Evolutionary conservation across 2,329 filamentous ascomycete genomes (phyloP), one percentile per base, ranked within the genome.

Genomic region (Microsporum ferrugineum): DNA sequence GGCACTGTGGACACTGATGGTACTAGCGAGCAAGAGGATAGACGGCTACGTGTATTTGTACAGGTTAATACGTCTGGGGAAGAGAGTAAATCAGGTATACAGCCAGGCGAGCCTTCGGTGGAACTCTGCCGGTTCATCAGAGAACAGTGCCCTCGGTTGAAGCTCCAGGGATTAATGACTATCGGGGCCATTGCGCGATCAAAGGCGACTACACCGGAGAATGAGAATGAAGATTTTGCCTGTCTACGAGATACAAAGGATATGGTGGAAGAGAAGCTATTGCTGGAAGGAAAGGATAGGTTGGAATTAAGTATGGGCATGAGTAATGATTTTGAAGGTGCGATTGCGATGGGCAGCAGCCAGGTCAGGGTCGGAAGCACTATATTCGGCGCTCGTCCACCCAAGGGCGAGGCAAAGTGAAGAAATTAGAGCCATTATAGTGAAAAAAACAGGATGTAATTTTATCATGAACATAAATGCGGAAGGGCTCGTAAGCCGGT

Each of bases 251-350:
- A 87, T 69, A 86, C 88, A 71, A 79, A 89, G 61, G 88, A 95
- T 71, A 73, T 83, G 12, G 84, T 96, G 1, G 82, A 80, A 1
- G 70, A 76, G 69, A 86, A 85, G 66, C 69, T 91, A 58, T 83
- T 79, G 0, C 66, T 84, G 45, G 71, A 77, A 14, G 71, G 65
- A 3, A 66, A 65, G 2, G 70, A 78, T 14, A 80, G 80, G 63
- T 71, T 96, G 68, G 91, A 96, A 78, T 74, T 97, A 75, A 96
- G 91, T 75, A 99, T 99, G 92, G 92, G 92, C 5, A 99, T 99
- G 94, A 96, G 91, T 71, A 85, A 89, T 70, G 94, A 99, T 74
- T 99, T 92, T 73, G 91, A 96, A 77, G 88, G 87, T 5, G 94
- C 94, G 0, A 86, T 97, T 69, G 76, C 75, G 10, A 78, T 90